Evolutionary conservation across 2,329 filamentous ascomycete species (phyloP).

Genomic region (Aplosporella prunicola): DNA sequence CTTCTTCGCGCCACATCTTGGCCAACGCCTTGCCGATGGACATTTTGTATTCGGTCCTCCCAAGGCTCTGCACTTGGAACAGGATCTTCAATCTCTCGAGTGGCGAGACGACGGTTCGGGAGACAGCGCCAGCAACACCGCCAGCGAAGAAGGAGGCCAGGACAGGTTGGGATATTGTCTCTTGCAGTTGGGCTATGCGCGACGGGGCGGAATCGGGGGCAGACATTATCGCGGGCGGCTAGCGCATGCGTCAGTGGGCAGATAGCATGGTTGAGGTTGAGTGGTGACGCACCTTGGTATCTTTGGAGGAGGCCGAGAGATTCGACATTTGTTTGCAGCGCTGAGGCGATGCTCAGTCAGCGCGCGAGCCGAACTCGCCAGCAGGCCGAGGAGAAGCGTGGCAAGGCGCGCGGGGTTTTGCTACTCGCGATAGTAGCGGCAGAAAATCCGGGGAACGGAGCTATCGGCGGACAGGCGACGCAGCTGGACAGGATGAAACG

Average conservation of each 20-base stretch:
- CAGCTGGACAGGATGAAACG: background rate
- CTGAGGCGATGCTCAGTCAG: background rate
- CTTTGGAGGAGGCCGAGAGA: slow-evolving; percentile 4
- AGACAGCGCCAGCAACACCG: slow-evolving; percentile 92
- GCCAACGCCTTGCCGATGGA: slow-evolving; percentile 77
- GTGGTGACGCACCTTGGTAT: slow-evolving; percentile 6
- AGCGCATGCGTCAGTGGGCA: slow-evolving; percentile 4
- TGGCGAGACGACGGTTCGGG: slow-evolving; percentile 90
- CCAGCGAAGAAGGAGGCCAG: slow-evolving; percentile 89
- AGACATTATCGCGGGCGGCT: slow-evolving; percentile 11
- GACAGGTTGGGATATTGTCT: slow-evolving; percentile 65
- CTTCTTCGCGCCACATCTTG: slow-evolving; percentile 97
- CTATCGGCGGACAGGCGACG: slow-evolving; percentile 2
- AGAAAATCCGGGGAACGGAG: background rate
- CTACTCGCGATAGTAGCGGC: too few relatives aligned
- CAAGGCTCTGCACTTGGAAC: slow-evolving; percentile 89
- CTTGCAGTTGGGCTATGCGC: slow-evolving; percentile 14
- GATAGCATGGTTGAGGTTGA: slow-evolving; percentile 2
- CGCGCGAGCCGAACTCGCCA: background rate
- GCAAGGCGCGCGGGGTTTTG: slow-evolving; percentile 5
- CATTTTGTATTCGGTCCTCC: slow-evolving; percentile 85
- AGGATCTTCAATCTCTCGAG: slow-evolving; percentile 94
- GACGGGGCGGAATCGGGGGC: slow-evolving; percentile 10
- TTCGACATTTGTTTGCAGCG: slow-evolving; percentile 10
- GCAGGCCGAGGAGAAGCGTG: background rate